Base-by-base conservation (phyloP, 208 protist genomes). In the Angomonas ambiguus region DNA sequence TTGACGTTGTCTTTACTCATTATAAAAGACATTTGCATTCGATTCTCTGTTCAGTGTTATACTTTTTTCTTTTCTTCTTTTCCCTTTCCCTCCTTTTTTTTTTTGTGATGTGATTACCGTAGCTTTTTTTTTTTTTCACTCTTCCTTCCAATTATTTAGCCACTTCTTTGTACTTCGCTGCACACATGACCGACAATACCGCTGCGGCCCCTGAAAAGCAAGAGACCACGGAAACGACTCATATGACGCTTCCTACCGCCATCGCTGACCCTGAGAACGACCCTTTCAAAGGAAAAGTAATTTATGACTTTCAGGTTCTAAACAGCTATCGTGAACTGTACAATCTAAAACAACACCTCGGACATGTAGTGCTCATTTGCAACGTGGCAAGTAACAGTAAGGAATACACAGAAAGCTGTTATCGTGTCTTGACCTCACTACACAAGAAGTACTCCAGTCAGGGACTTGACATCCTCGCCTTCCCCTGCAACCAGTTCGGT, bases 401-500 rank as follows among this genome's bases (percentile, higher is more conserved):
- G 58, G 85, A 87, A 20, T 95, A 91, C 65, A 87, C 92, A 1
- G 67, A 91, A 41, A 62, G 67, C 16, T 81, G 82, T 53, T 94
- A 94, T 62, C 74, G 77, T 20, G 84, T 76, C n/a, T 74, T 83
- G 20, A 79, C 73, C 25, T 55, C 63, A 35, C 83, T 97, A 10
- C 86, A 92, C 72, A 78, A 86, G 56, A 87, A 88, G 74, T 92
- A 91, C 72, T 72, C 79, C 30, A 25, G 38, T 2, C 69, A 76
- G 63, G 83, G 83, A 5, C 90, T 97, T 57, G 74, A 72, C 3
- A 80, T 97, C 1, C 69, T 97, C 8, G 92, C 85, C 10, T 97
- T 97, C 65, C 92, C 92, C 25, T 97, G 89, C 75, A 93, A 95
- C 64, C 89, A 97, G 74, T 95, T 97, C 51, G 87, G 77, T 51